Percentiles rank a stretch among this genome's conserved stretches.
Evolutionary conservation across 108 stramenopile genomes (phyloP).

Genomic region (Schizochytrium sp.): DNA sequence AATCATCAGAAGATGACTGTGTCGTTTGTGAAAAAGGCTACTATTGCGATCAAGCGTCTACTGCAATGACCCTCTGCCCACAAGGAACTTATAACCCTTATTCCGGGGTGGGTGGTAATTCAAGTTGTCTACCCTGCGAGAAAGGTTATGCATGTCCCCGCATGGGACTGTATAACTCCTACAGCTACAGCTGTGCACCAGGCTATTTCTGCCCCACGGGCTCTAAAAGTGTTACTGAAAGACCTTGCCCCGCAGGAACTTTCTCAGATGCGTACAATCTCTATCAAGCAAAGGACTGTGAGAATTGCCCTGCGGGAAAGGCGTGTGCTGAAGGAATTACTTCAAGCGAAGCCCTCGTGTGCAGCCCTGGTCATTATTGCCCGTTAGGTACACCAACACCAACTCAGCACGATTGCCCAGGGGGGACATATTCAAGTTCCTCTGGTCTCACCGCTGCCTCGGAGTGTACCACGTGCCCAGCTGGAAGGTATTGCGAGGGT

Average conservation of each 20-base stretch:
- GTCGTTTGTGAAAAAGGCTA: constrained; percentile 64
- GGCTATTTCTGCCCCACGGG: constrained; percentile 73
- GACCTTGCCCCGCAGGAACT: constrained; percentile 72
- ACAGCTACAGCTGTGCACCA: constrained; percentile 17
- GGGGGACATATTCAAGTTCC: constrained; percentile 67
- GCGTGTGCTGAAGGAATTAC: constrained; percentile 43
- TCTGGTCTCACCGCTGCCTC: constrained; percentile 54
- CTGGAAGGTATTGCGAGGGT: constrained; percentile 63
- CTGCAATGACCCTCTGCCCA: constrained; percentile 59
- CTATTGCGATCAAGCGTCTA: constrained; percentile 63
- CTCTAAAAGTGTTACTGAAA: neutral
- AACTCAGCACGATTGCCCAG: constrained; percentile 63
- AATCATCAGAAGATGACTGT: constrained; percentile 63
- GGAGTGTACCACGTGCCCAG: constrained; percentile 65
- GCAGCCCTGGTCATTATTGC: constrained; percentile 74
- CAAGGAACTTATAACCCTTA: constrained; percentile 31
- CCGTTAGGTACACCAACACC: neutral
- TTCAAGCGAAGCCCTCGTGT: constrained; percentile 64
- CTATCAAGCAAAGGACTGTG: constrained; percentile 49
- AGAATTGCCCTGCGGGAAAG: constrained; percentile 65
- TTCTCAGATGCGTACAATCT: constrained; percentile 38
- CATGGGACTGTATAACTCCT: neutral
- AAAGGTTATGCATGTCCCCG: constrained; percentile 7
- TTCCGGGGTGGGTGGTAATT: neutral
- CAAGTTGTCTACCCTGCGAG: neutral